Evolutionary conservation across 805 yeast genomes (phyloP), one percentile per base, ranked within the genome.

Genomic region (Hanseniaspora meyeri): DNA sequence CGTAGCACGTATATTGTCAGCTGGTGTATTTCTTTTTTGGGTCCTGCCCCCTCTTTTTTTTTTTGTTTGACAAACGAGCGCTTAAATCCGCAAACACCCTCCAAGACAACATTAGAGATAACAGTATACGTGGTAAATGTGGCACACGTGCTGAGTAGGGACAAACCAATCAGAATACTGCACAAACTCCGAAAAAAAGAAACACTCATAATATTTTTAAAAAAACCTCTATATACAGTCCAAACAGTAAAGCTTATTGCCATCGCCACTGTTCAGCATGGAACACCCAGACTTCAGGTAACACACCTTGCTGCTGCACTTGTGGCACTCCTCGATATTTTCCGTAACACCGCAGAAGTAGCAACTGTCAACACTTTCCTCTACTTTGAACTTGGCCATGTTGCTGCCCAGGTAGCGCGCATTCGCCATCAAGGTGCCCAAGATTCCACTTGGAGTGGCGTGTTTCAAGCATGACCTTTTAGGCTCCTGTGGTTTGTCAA

Each of bases 271-370:
- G 19, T 53, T 43, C 24, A 45, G 4, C 24, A 53, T 53, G 4
- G 57, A 53, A 34, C 57, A 53, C 4, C 57, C 57, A 11, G 39
- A 31, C 14, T 12, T 17, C 19, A 53, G 19, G 19, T 53, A 49
- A 39, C 57, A 53, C 1, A 37, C 37, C 7, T 9, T 17, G 6
- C 17, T 24, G 9, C 14, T 16, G 16, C 57, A 53, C 4, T 31
- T 39, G n/a, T 7, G 16, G 19, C 57, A 53, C 24, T 17, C 39
- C n/a, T 46, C 27, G 2, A 46, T 12, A 4, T 19, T 16, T 10
- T 46, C 49, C 4, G 10, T 19, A 14, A 19, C 16, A 19, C 49
- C 57, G 32, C 57, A 53, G 16, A 38, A 46, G 16, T 46, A 53
- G 11, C 57, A 51, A 16, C 43, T 16, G 16, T 11, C 14, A 8